These are phyloP conservation scores for Iodosphaeria phyllophila DNA, from an alignment of 2,329 filamentous ascomycete species.

Conservation along the genomic window DNA sequence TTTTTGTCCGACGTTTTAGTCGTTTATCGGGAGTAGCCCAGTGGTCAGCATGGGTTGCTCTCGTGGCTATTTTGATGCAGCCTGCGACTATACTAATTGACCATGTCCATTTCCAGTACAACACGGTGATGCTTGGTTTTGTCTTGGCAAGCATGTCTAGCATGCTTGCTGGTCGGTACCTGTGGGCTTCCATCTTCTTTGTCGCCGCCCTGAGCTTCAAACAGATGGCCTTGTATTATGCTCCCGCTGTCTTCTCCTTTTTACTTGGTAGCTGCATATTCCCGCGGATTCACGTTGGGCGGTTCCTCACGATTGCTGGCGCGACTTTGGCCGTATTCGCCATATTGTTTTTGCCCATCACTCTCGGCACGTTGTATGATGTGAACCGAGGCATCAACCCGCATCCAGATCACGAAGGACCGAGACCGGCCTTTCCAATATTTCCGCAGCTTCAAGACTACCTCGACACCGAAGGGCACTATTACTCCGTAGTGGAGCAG, in stretches of 20 bases:
- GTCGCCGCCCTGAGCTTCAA: slow-evolving; percentile 92
- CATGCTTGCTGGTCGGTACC: slow-evolving; percentile 64
- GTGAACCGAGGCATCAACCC: slow-evolving; percentile 42
- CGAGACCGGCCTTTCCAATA: slow-evolving; percentile 42
- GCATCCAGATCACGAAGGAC: slow-evolving; percentile 34
- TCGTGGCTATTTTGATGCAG: slow-evolving; percentile 84
- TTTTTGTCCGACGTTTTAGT: slow-evolving; percentile 70
- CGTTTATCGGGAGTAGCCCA: slow-evolving; percentile 56
- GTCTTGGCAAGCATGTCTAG: slow-evolving; percentile 75
- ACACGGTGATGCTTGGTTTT: slow-evolving; percentile 93
- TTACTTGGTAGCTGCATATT: slow-evolving; percentile 74
- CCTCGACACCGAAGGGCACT: slow-evolving; percentile 44
- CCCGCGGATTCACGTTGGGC: slow-evolving; percentile 45
- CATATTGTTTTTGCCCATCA: slow-evolving; percentile 55
- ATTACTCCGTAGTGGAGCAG: slow-evolving; percentile 63
- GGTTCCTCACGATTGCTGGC: slow-evolving; percentile 57
- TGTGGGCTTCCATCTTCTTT: slow-evolving; percentile 89
- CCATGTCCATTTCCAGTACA: slow-evolving; percentile 77
- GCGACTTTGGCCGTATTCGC: slow-evolving; percentile 58
- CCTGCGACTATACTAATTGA: slow-evolving; percentile 82
- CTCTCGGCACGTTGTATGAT: slow-evolving; percentile 54
- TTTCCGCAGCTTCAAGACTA: slow-evolving; percentile 37
- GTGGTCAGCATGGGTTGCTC: slow-evolving; percentile 70
- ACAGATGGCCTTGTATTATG: slow-evolving; percentile 98
- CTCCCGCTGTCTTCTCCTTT: slow-evolving; percentile 81